These are phyloP conservation scores for Thinopyrum obtusiflorum DNA, from an alignment of 202 grass and related monocot species.

Conservation along the genomic window DNA sequence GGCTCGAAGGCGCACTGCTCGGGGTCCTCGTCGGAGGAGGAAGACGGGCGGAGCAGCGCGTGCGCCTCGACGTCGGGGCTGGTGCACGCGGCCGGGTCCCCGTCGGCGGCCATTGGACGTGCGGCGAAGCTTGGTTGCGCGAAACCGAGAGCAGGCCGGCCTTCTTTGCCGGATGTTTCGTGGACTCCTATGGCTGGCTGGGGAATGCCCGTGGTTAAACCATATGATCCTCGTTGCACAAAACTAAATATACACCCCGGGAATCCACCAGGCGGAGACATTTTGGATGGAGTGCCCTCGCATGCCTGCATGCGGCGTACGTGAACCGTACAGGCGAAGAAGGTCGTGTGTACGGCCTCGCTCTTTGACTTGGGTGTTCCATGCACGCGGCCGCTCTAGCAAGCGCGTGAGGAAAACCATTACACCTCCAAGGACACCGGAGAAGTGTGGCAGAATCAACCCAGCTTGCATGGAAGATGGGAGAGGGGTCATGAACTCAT, in stretches of 20 bases:
- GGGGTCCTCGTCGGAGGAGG: background rate
- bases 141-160: background rate
- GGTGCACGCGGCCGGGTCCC: background rate
- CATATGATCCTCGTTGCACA: conserved; percentile 23
- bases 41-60: conserved; percentile 31
- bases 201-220: background rate
- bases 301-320: background rate
- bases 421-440: too few species aligned
- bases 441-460: too few species aligned
- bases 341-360: background rate
- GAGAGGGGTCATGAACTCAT: too few species aligned
- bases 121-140: background rate
- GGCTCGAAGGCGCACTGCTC: conserved; percentile 55
- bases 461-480: too few species aligned
- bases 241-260: conserved; percentile 6
- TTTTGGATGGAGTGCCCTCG: background rate
- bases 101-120: conserved; percentile 13
- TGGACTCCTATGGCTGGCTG: conserved; percentile 21
- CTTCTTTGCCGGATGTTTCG: background rate
- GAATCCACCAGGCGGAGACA: background rate
- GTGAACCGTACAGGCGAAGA: background rate
- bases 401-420: background rate
- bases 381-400: too few species aligned
- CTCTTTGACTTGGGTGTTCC: background rate
- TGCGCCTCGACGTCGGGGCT: conserved; percentile 30